A percentile compares a stretch with the other conserved stretches of the same genome.
Conservation (phyloP, 148 eudicot species). For the Chenopodium album region DNA sequence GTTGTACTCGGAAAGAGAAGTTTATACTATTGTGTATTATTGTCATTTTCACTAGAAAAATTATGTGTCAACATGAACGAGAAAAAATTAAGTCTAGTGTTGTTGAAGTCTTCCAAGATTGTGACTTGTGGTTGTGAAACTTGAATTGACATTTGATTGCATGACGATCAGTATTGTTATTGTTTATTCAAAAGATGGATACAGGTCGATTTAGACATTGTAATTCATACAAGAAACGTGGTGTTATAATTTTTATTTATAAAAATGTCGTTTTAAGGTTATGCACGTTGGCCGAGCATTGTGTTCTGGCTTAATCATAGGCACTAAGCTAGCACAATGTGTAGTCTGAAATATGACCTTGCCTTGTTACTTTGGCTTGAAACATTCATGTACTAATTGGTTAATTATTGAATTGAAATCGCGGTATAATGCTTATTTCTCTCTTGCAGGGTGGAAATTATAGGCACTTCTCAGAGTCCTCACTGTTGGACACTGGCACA, state of each 20-base stretch:
- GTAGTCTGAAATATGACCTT: neutral
- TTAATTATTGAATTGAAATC: neutral
- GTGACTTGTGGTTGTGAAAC: neutral
- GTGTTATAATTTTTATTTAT: no score
- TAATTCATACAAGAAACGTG: no score
- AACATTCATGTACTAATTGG: neutral
- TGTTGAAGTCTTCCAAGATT: conserved; percentile 4
- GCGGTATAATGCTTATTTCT: conserved; percentile 14
- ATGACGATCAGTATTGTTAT: neutral
- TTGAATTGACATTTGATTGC: no score
- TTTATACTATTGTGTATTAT: neutral
- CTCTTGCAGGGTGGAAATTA: conserved; percentile 43
- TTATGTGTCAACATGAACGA: neutral
- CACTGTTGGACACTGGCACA: conserved; percentile 23
- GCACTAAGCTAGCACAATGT: neutral
- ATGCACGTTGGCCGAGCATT: neutral
- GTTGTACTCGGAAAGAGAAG: neutral
- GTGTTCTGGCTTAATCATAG: neutral
- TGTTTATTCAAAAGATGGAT: neutral
- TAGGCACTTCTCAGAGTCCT: conserved; percentile 32
- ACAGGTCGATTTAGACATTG: neutral
- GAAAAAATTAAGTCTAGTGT: neutral
- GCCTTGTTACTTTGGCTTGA: neutral
- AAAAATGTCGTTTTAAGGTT: neutral
- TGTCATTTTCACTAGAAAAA: neutral